Conservation (phyloP, 1,284 basidiomycete genomes). For the Cystobasidium sp. region DNA sequence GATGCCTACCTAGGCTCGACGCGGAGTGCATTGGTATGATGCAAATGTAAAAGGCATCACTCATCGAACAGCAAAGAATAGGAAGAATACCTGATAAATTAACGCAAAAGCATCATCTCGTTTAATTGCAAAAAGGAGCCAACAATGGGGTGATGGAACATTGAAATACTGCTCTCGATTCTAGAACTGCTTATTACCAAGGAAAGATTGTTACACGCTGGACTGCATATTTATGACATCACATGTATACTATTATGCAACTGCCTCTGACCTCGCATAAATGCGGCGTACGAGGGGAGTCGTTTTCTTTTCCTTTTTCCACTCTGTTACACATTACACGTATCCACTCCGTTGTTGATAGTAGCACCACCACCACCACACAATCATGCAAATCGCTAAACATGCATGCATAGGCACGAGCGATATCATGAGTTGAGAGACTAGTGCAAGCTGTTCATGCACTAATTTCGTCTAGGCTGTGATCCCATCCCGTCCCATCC, state of each 20-base stretch:
- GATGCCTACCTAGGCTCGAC: constrained; percentile 41
- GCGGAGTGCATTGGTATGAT: constrained; percentile 1
- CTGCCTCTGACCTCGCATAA: too few relatives aligned
- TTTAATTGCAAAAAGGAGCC: too few relatives aligned
- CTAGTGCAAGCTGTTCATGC: too few relatives aligned
- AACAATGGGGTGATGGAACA: too few relatives aligned
- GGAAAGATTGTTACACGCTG: too few relatives aligned
- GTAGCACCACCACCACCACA: background rate
- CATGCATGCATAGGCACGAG: too few relatives aligned
- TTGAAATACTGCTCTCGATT: too few relatives aligned
- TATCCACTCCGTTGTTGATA: constrained; percentile 1
- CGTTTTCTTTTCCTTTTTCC: background rate
- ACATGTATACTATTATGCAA: too few relatives aligned
- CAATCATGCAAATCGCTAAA: background rate
- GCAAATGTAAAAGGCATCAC: background rate
- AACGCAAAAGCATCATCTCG: background rate
- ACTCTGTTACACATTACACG: background rate
- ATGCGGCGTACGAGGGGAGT: background rate
- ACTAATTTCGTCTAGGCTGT: background rate
- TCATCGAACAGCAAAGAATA: background rate
- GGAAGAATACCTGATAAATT: background rate
- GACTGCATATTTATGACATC: too few relatives aligned
- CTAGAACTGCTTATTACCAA: too few relatives aligned
- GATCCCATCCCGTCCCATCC: background rate
- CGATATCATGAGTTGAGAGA: too few relatives aligned